Evolutionary conservation across 2,329 filamentous ascomycete species (phyloP), one percentile per base, ranked within the genome.

Genomic region (Apiospora kogelbergensis): DNA sequence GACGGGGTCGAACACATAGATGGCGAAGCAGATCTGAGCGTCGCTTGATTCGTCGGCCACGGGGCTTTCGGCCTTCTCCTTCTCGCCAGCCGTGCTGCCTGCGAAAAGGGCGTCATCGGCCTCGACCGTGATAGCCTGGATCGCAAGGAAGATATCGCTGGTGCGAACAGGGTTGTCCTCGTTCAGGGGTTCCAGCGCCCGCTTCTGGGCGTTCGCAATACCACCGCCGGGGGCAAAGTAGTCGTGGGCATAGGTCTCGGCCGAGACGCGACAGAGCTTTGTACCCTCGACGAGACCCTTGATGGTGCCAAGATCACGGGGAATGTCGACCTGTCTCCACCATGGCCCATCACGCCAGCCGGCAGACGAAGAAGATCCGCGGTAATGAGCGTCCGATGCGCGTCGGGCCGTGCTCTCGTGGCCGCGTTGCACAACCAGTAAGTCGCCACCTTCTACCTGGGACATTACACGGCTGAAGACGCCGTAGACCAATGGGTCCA

Each of bases 391-490:
- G 64, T 92, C 85, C 1, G 89, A 89, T 53, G 87, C 86, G 57
- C 90, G 88, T 63, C 90, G 90, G 40, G 89, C 90, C 63, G 90
- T 88, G 65, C 91, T 93, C 81, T 98, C 96, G 71, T 94, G 92
- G 24, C 96, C 96, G 45, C 95, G 93, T 82, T 99, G 96, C 70
- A 98, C 90, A 68, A 99, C 96, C 67, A 98, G 87, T 22, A 99
- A 86, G 76, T 98, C 96, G 68, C 96, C 96, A 72, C 96, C 96
- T 82, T 99, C 96, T 63, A 99, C 96, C 82, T 99, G 96, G n/a
- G 94, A 89, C 96, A 99, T 99, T 76, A 99, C 95, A 67, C 94
- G 91, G 68, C 92, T 92, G 83, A 99, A 99, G 72, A 96, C 94
- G 69, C 88, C 88, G 81, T 98, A 94, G 75, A 98, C 93, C 68